Base-by-base conservation (phyloP, 2,329 filamentous ascomycete species). In the Fusarium sp. region DNA sequence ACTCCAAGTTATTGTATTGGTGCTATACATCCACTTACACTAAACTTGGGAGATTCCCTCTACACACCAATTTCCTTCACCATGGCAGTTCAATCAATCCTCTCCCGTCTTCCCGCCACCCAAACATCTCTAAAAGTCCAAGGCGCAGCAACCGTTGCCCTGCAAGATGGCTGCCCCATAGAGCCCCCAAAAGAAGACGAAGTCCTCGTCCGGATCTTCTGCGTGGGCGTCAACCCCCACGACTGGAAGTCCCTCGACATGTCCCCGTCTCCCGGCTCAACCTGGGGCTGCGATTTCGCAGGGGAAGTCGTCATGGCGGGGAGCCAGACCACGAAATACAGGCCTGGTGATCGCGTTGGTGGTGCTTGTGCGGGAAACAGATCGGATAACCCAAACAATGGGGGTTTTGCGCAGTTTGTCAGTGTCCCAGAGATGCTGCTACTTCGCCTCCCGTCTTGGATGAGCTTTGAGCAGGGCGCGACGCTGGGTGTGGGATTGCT, bases 161-260 rank as follows among this genome's bases (percentile, higher is more conserved):
- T 55, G 6, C 52, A 55, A 23, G 43, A 55, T 14, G 35, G 15
- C 8, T 48, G 52, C 1, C 33, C 43, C 7, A 6, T 48, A 3
- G 52, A 55, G 9, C 41, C 43, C 7, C 52, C 52, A 11, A 55
- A 55, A 9, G 52, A 55, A 40, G 43, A 55, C 30, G 60, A 67
- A 19, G 41, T 67, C 17, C 60, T 67, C n/a, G 63, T 67, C 3
- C 52, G 27, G 3, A 49, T 67, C 25, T 62, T 53, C 1, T 65
- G 50, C 11, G 65, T 71, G 4, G 57, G 64, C 3, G 60, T 71
- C 44, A 68, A 70, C 19, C 67, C 54, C 7, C 65, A 68, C 37
- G 68, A 71, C 40, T 59, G 65, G 44, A 71, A 71, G 37, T 59
- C 65, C 7, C 57, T 60, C 22, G 68, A 71, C 47, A 58, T 70